phyloP scores from a whole-genome alignment of 768 basidiomycete genomes.

The Dacryopinax primogenitus region DNA sequence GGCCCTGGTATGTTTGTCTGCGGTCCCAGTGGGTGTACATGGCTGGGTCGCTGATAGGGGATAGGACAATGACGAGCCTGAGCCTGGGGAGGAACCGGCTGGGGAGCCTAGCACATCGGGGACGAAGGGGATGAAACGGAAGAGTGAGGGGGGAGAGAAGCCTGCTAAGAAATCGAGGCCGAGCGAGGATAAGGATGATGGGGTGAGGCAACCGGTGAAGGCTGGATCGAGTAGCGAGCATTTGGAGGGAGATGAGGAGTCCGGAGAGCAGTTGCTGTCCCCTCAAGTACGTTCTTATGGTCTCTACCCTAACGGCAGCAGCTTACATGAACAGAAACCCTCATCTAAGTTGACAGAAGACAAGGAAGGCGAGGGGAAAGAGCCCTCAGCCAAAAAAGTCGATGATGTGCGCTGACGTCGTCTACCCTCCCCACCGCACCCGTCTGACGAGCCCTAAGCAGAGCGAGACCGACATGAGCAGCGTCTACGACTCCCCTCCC shows the following conservation, averaged over 20 bases:
- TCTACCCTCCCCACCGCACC: not conserved
- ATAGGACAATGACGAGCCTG: not conserved
- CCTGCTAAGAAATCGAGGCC: not conserved
- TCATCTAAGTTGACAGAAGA: no score
- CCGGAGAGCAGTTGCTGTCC: not conserved
- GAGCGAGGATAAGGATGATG: no score
- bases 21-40: slow-evolving; percentile 9
- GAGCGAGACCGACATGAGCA: slow-evolving; percentile 50
- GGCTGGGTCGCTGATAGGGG: not conserved
- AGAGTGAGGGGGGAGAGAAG: not conserved
- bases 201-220: not conserved
- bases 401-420: slow-evolving; percentile 10
- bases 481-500: slow-evolving; percentile 44
- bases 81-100: slow-evolving; percentile 8
- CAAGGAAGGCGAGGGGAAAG: slow-evolving; percentile 8
- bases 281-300: no score
- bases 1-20: slow-evolving; percentile 27
- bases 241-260: not conserved
- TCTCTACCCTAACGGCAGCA: no score
- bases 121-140: slow-evolving; percentile 13
- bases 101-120: not conserved
- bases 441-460: slow-evolving; percentile 20
- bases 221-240: not conserved
- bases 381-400: slow-evolving; percentile 11
- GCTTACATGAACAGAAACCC: slow-evolving; percentile 9